These are phyloP conservation scores for Angomonas ambiguus DNA, from an alignment of 208 protist species.

Conservation along the genomic window DNA sequence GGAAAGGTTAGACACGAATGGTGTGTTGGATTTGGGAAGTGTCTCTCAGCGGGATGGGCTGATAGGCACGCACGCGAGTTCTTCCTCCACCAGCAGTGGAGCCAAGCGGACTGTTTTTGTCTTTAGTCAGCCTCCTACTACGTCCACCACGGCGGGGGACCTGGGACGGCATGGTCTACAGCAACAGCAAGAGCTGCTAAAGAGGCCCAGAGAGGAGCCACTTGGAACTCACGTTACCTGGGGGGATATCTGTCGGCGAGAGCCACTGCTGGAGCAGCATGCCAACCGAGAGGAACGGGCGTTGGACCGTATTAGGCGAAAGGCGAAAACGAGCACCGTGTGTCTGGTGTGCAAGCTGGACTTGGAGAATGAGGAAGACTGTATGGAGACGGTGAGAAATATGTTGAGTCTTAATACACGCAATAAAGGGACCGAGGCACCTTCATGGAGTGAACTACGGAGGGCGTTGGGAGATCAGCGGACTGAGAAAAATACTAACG, in stretches of 20 bases:
- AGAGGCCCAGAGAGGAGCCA: conserved; percentile 9
- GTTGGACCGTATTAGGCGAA: conserved; percentile 65
- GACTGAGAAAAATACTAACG: background rate
- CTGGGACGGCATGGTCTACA: conserved; percentile 2
- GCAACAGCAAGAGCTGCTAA: conserved; percentile 10
- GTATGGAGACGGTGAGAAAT: conserved; percentile 43
- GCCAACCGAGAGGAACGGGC: conserved; percentile 45
- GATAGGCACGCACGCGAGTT: background rate
- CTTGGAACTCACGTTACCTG: conserved; percentile 12
- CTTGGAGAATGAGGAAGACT: conserved; percentile 34
- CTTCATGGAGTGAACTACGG: conserved; percentile 46
- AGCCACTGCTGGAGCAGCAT: conserved; percentile 56
- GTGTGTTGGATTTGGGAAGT: conserved; percentile 63
- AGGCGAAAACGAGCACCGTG: conserved; percentile 40
- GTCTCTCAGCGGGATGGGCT: background rate
- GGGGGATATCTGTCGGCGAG: conserved; percentile 47
- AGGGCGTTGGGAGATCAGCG: conserved; percentile 49
- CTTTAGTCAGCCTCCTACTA: too few relatives aligned
- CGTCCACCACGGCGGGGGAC: background rate
- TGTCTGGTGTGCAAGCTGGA: conserved; percentile 79
- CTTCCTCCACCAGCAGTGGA: conserved; percentile 6
- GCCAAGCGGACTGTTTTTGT: background rate
- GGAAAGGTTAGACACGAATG: conserved; percentile 27
- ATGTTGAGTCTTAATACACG: conserved; percentile 47
- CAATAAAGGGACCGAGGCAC: conserved; percentile 54